Evolutionary conservation across 139 green algal genomes (phyloP).

Genomic region (Yamagishiella unicocca): DNA sequence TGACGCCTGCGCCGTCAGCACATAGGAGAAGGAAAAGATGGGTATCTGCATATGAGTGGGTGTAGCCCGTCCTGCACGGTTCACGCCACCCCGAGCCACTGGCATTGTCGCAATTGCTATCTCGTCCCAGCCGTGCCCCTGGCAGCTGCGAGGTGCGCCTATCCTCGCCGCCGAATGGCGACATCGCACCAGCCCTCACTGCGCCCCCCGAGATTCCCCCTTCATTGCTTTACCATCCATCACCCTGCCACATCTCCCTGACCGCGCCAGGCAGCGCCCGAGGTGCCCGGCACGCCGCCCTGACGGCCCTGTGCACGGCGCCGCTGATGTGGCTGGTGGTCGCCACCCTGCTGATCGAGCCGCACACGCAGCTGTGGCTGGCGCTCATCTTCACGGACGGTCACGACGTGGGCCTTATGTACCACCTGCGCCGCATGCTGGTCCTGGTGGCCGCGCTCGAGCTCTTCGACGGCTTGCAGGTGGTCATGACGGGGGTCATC

Average conservation of each 20-base stretch:
- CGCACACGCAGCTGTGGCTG: constrained; percentile 54
- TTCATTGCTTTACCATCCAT: too few species aligned
- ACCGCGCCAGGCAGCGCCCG: constrained; percentile 13
- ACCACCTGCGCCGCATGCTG: constrained; percentile 62
- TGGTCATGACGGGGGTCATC: constrained; percentile 63
- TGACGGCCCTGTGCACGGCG: constrained; percentile 22
- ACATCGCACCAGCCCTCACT: too few species aligned
- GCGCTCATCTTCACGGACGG: constrained; percentile 64
- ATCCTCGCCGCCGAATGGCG: too few species aligned
- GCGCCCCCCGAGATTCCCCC: too few species aligned
- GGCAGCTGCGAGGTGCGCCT: too few species aligned
- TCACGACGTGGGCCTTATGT: constrained; percentile 52
- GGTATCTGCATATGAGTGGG: too few species aligned
- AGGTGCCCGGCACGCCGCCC: constrained; percentile 12
- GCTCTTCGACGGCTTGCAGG: constrained; percentile 66
- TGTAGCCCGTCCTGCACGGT: too few species aligned
- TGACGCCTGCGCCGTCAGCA: too few species aligned
- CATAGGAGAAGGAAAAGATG: too few species aligned
- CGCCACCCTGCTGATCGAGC: constrained; percentile 55
- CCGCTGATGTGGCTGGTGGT: constrained; percentile 60
- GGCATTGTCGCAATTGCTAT: too few species aligned
- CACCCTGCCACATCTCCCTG: not conserved
- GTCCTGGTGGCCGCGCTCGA: constrained; percentile 62
- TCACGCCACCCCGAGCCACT: too few species aligned
- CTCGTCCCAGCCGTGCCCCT: too few species aligned